A percentile compares a stretch with the other conserved stretches of the same genome.
Evolutionary conservation across 805 yeast species (phyloP).

Genomic region (Myxozyma mucilagina): DNA sequence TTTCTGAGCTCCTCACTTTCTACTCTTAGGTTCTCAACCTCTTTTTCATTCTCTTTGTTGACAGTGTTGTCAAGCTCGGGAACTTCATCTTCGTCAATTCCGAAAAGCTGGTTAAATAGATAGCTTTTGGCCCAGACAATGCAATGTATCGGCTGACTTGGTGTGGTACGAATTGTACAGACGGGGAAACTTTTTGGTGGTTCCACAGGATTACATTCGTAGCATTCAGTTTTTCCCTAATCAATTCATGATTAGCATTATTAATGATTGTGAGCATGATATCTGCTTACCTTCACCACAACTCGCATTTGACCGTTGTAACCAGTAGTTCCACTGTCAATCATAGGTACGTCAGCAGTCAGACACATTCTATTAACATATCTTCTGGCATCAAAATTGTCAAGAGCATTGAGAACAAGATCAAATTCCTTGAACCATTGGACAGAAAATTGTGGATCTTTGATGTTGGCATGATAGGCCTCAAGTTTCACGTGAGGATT

Average conservation of each 20-base stretch:
- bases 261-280: neutral
- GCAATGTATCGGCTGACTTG: slow-evolving; percentile 93
- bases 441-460: slow-evolving; percentile 74
- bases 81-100: slow-evolving; percentile 44
- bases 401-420: slow-evolving; percentile 86
- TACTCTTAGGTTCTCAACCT: slow-evolving; percentile 38
- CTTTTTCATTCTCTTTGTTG: slow-evolving; percentile 56
- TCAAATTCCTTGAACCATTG: slow-evolving; percentile 77
- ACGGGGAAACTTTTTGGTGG: slow-evolving; percentile 92
- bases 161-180: slow-evolving; percentile 95
- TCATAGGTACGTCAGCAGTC: slow-evolving; percentile 68
- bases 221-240: slow-evolving; percentile 84
- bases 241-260: neutral
- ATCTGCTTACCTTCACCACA: slow-evolving; percentile 47
- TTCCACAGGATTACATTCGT: slow-evolving; percentile 84
- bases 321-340: slow-evolving; percentile 96
- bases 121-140: slow-evolving; percentile 97
- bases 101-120: slow-evolving; percentile 75
- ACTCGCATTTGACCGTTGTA: slow-evolving; percentile 93
- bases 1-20: slow-evolving; percentile 44
- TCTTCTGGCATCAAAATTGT: slow-evolving; percentile 82
- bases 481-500: slow-evolving; percentile 64
- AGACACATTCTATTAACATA: slow-evolving; percentile 84
- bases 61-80: slow-evolving; percentile 65
- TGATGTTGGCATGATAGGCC: slow-evolving; percentile 85